Base-by-base conservation (phyloP, 129 eudicot species). In the Lactuca saligna region DNA sequence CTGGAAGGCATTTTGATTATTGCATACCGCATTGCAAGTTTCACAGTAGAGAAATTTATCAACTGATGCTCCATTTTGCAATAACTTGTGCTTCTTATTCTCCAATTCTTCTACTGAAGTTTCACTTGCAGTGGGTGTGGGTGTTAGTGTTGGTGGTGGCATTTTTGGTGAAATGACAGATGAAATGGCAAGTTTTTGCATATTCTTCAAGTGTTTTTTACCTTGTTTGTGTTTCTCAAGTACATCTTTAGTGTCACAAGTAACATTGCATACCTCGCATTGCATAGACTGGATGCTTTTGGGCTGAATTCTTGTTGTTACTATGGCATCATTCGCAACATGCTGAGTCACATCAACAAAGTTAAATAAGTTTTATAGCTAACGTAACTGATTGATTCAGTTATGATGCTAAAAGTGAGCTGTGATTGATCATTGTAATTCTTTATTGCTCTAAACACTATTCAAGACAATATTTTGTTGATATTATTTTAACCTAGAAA, bases 11-110 rank as follows among this genome's bases (percentile, higher is more conserved):
- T 61, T 69, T 72, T 79, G 72, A 64, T 58, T 61, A 63, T 57
- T 75, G 81, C 88, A 79, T 0, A 65, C 42, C 50, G 75, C 84
- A 8, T 83, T 72, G 82, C 88, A 83, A 8, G 72, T 58, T 13
- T 72, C 56, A 51, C 87, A 82, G 29, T 25, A 20, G 11, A 62
- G 8, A 54, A 70, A 5, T 1, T 65, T 59, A 53, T 50, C 55
- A 60, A 20, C 55, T 4, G 81, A 35, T 48, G 75, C 76, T 39
- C 87, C 87, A 29, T 65, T 59, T 71, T 79, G 65, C 69, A 75
- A 55, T 31, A 75, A 16, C 59, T 60, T 75, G 13, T 71, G 81
- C 68, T 57, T 75, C 77, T 78, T 73, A 59, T 44, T 37, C 79
- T 79, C 79, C 76, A 71, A 17, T 34, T 79, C 76, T 49, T 6